Base-by-base conservation (phyloP, 345 rosid species). In the Syzygium grande region DNA sequence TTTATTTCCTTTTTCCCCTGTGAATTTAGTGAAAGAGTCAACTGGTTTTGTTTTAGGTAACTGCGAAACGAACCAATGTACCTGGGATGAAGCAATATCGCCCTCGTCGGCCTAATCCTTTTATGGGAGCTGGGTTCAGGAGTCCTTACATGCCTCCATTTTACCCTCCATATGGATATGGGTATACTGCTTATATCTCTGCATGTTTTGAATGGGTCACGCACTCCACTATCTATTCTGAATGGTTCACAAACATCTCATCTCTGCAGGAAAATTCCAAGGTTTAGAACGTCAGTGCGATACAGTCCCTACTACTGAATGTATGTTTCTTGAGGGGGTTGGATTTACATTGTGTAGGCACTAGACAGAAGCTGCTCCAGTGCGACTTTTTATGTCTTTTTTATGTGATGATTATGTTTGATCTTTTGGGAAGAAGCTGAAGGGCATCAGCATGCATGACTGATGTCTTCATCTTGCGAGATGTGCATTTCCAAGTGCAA, bases 1-100 rank as follows among this genome's bases (percentile, higher is more conserved):
- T 56, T 65, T 65, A 19, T 68, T 29, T 52, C 29, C 4, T 61
- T 85, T n/a, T 38, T 84, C 38, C 55, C 23, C 19, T 59, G 19
- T 51, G 51, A 59, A 43, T 23, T 58, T 16, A 34, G 34, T 49
- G 34, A 56, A 43, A 61, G 53, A 49, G n/a, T 80, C 84, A 58
- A 56, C 29, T 41, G 38, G 6, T 46, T 53, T 80, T 49, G 10
- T 46, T 63, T 53, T 51, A 94, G 98, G 93, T 95, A 51, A 93
- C 95, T 23, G 93, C 91, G 4, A 95, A 95, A 92, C 89, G 96
- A 86, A 93, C 96, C 86, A 95, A 94, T 87, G 46, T 94, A 43
- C 98, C 98, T 79, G 98, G 98, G 77, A 93, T 95, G 98, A 95
- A 94, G 93, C 98, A 92, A 87, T 91, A 90, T 73, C 96, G 92